Percentiles rank a stretch among this genome's conserved stretches.
Conservation (phyloP, 78 protist species). For the Acrasis kona region DNA sequence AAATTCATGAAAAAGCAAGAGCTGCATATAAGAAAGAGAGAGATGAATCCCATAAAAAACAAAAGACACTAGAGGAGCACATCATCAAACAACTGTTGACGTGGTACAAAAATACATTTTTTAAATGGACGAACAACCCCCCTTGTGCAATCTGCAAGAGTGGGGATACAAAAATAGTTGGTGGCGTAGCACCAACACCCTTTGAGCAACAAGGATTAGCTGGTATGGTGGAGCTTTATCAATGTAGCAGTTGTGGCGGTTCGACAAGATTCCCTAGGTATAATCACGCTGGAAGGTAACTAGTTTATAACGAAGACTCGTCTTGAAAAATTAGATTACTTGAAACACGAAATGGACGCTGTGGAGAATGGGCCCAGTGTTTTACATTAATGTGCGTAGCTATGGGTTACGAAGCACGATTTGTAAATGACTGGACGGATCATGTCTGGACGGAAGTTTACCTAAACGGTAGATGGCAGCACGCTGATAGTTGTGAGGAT, state of each 20-base stretch:
- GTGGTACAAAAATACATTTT: conserved; percentile 65
- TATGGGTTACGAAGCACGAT: conserved; percentile 54
- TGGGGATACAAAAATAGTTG: not conserved
- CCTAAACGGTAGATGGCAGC: conserved; percentile 41
- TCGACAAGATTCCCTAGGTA: conserved; percentile 57
- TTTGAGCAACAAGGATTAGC: conserved; percentile 34
- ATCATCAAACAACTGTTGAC: conserved; percentile 24
- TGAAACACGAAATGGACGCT: conserved; percentile 66
- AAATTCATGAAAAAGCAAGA: too few relatives aligned
- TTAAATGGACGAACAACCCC: conserved; percentile 58
- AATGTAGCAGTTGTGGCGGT: conserved; percentile 33
- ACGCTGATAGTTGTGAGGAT: conserved; percentile 51
- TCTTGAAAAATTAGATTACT: too few relatives aligned
- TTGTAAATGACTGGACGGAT: conserved; percentile 73
- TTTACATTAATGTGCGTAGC: conserved; percentile 54
- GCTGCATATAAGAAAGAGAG: too few relatives aligned
- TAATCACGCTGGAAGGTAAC: conserved; percentile 43
- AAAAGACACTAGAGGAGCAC: too few relatives aligned
- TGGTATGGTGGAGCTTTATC: conserved; percentile 49
- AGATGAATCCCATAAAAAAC: too few relatives aligned
- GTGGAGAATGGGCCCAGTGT: conserved; percentile 83
- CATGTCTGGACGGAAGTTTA: conserved; percentile 86
- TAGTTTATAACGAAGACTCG: too few relatives aligned
- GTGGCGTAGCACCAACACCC: not conserved
- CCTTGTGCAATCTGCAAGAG: conserved; percentile 37